Evolutionary conservation across 2,329 filamentous ascomycete species (phyloP).

Genomic region (Sodiomyces alkalinus): DNA sequence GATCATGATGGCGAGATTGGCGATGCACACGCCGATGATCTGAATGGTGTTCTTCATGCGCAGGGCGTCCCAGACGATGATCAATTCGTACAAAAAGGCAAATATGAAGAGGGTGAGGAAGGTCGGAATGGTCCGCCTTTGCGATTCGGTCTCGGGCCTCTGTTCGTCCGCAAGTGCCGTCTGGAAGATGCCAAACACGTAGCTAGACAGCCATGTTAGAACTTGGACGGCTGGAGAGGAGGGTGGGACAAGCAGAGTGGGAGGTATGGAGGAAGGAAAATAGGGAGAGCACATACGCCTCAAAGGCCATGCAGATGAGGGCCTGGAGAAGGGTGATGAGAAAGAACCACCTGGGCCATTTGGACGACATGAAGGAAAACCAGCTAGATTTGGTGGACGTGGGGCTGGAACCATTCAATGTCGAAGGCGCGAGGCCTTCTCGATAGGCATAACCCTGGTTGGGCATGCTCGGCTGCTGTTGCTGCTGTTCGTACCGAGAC

Average conservation of each 20-base stretch:
- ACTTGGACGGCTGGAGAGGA: too few relatives aligned
- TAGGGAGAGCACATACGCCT: constrained; percentile 49
- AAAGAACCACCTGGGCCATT: constrained; percentile 83
- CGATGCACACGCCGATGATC: constrained; percentile 84
- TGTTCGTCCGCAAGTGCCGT: constrained; percentile 34
- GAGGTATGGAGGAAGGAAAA: not conserved
- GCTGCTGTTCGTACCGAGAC: constrained; percentile 13
- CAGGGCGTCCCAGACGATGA: constrained; percentile 85
- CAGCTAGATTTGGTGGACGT: constrained; percentile 8
- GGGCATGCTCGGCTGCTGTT: constrained; percentile 11
- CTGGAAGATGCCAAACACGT: constrained; percentile 82
- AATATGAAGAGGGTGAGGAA: constrained; percentile 96
- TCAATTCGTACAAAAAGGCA: constrained; percentile 81
- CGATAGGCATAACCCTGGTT: constrained; percentile 16
- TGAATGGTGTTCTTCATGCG: constrained; percentile 97
- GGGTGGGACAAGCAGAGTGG: not conserved
- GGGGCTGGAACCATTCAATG: constrained; percentile 10
- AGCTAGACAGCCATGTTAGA: constrained; percentile 37
- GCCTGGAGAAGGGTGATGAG: constrained; percentile 61
- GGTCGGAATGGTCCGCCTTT: constrained; percentile 68
- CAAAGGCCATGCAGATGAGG: constrained; percentile 64
- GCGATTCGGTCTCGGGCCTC: constrained; percentile 24
- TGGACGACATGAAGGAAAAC: constrained; percentile 64
- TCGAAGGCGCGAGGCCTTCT: constrained; percentile 19
- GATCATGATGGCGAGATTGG: constrained; percentile 80